Base-by-base conservation (phyloP, 192 early-diverging fungal genomes). In the Umbelopsis vinacea region DNA sequence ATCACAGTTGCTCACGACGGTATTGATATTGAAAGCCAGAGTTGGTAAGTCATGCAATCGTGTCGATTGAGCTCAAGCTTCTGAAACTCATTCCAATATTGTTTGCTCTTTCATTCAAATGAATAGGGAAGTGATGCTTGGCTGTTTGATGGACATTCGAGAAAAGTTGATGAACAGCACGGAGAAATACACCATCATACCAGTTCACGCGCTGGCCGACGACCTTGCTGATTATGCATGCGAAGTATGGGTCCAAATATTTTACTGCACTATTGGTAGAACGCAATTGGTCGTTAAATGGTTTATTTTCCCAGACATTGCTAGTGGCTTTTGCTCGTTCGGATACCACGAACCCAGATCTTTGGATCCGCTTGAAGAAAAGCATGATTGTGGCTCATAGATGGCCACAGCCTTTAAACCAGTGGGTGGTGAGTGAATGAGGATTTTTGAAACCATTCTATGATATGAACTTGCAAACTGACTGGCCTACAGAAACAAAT, bases 281-380 rank as follows among this genome's bases (percentile, higher is more conserved):
- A 2, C 29, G 29, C 29, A 29, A 29, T 29, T 2, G 29, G 3
- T 3, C 29, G 1, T 3, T 29, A 29, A 29, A 29, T 29, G 29
- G 1, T 29, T 29, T 29, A 29, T 29, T 19, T 21, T 46, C 17
- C 6, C 79, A 89, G 86, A 94, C 93, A 0, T 72, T 92, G 14
- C 82, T 94, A 12, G 76, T 76, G 68, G 84, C 87, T 9, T 90
- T 90, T 85, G 86, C 91, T 10, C 80, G 93, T 48, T 89, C 88
- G 40, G 83, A 76, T 6, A 84, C 75, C 6, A 69, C 70, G 2
- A 69, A 84, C n/a, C 71, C 81, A 3, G 81, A 76, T 0, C 73
- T 86, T 40, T 95, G 94, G 94, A 68, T 77, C 40, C 78, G 73
- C 11, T 67, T 94, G 22, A 74, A 81, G 63, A 77, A 82, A 17